Evolutionary conservation across 352 stramenopile genomes (phyloP).

Genomic region (Phytophthora fragariae): DNA sequence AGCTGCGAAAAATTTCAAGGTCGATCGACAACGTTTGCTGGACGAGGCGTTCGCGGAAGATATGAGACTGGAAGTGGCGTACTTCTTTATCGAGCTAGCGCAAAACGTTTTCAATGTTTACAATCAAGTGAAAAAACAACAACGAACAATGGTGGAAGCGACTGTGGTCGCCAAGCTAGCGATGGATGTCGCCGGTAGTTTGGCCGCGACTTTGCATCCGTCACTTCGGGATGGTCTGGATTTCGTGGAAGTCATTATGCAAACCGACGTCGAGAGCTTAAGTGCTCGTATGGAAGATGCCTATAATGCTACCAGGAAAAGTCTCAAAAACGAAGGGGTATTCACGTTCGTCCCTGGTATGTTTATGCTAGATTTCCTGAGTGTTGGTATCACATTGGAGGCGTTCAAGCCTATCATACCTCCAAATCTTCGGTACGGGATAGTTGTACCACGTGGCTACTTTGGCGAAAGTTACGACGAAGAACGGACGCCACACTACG

Average conservation of each 20-base stretch:
- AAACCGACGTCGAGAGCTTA: neutral
- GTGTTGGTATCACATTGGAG: neutral
- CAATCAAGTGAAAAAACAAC: conserved; percentile 34
- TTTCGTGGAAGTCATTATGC: neutral
- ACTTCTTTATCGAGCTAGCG: conserved; percentile 35
- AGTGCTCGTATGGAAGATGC: neutral
- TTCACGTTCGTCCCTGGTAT: neutral
- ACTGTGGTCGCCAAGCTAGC: conserved; percentile 37
- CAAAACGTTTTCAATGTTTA: conserved; percentile 29
- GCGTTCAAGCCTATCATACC: neutral
- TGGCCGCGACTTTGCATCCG: conserved; percentile 33
- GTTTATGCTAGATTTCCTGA: neutral
- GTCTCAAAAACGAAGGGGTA: neutral
- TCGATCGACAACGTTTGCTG: conserved; percentile 22
- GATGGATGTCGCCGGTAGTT: conserved; percentile 17
- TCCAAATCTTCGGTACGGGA: neutral
- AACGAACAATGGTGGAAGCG: conserved; percentile 42
- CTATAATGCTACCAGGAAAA: neutral
- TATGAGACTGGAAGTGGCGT: conserved; percentile 30
- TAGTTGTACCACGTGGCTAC: conserved; percentile 11
- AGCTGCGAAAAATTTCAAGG: neutral
- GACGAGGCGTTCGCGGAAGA: conserved; percentile 37
- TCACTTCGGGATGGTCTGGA: conserved; percentile 12
- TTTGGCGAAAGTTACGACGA: conserved; percentile 28
- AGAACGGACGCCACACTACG: conserved; percentile 19